These are phyloP conservation scores for Metschnikowia colocasiae DNA, from an alignment of 805 yeast genomes.

Conservation along the genomic window DNA sequence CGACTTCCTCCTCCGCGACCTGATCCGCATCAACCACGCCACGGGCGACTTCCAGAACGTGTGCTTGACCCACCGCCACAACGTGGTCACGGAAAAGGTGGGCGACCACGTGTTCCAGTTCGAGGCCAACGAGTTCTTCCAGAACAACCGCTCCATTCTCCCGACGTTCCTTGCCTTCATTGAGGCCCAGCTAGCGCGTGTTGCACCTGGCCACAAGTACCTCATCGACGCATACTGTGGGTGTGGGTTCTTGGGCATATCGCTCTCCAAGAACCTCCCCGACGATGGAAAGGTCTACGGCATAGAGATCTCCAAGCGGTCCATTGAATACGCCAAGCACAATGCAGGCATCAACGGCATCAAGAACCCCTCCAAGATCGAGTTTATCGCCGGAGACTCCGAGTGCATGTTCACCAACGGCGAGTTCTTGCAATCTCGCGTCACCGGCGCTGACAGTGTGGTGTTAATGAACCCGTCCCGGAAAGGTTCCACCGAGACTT, in stretches of 20 bases:
- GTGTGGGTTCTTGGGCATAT: slow-evolving; percentile 43
- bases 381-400: slow-evolving; percentile 38
- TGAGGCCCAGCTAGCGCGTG: slow-evolving; percentile 11
- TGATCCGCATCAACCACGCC: slow-evolving; percentile 25
- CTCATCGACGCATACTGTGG: slow-evolving; percentile 46
- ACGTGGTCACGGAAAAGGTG: slow-evolving; percentile 34
- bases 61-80: slow-evolving; percentile 25
- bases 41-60: slow-evolving; percentile 28
- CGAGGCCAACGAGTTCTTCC: slow-evolving; percentile 39
- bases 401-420: slow-evolving; percentile 31
- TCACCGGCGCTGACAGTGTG: slow-evolving; percentile 31
- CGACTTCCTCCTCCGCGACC: slow-evolving; percentile 33
- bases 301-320: slow-evolving; percentile 33
- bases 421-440: slow-evolving; percentile 22
- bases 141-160: slow-evolving; percentile 42
- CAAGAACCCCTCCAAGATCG: slow-evolving; percentile 24
- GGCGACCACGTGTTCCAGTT: slow-evolving; percentile 36
- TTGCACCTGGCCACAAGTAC: slow-evolving; percentile 20
- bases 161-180: slow-evolving; percentile 34
- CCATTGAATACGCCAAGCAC: slow-evolving; percentile 35
- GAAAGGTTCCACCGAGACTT: slow-evolving; percentile 36
- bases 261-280: slow-evolving; percentile 27
- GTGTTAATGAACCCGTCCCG: slow-evolving; percentile 46
- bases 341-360: slow-evolving; percentile 40
- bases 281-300: slow-evolving; percentile 38